These are phyloP conservation scores for Astraeus odoratus DNA, from an alignment of 768 basidiomycete genomes.

Conservation along the genomic window DNA sequence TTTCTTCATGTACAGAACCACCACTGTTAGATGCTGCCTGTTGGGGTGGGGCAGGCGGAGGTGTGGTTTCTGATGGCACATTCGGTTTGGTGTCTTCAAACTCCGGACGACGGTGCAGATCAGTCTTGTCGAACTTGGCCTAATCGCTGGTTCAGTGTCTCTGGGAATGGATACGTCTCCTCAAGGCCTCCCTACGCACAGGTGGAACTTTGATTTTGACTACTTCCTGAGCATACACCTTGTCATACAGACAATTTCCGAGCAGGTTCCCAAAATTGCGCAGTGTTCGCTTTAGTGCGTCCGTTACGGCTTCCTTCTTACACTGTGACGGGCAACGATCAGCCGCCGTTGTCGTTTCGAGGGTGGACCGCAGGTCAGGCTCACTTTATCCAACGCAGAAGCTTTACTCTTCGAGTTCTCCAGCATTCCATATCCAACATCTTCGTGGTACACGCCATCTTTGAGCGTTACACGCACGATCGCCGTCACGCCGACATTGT, in stretches of 20 bases:
- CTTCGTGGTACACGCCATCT: constrained; percentile 89
- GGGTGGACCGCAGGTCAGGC: too few relatives aligned
- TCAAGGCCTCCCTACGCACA: constrained; percentile 39
- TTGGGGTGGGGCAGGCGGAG: neutral
- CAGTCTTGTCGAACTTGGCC: constrained; percentile 63
- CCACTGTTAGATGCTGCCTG: neutral
- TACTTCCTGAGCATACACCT: constrained; percentile 77
- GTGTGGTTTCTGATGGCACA: neutral
- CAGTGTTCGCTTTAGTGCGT: constrained; percentile 85
- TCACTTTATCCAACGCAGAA: constrained; percentile 87
- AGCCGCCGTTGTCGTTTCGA: too few relatives aligned
- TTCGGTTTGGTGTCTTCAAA: constrained; percentile 44
- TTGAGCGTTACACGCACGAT: constrained; percentile 80
- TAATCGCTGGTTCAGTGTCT: constrained; percentile 16
- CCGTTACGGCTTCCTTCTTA: constrained; percentile 98
- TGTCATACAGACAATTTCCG: constrained; percentile 98
- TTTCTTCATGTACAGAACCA: neutral
- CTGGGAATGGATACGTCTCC: neutral
- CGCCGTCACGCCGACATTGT: constrained; percentile 73
- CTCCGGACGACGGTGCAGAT: constrained; percentile 66
- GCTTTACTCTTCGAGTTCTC: constrained; percentile 87
- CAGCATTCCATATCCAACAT: constrained; percentile 83
- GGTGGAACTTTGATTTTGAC: constrained; percentile 80
- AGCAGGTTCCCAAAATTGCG: constrained; percentile 91
- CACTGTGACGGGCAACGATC: constrained; percentile 48